These are phyloP conservation scores for Pseudogymnoascus sp. DNA, from an alignment of 2,329 filamentous ascomycete species.

Conservation along the genomic window DNA sequence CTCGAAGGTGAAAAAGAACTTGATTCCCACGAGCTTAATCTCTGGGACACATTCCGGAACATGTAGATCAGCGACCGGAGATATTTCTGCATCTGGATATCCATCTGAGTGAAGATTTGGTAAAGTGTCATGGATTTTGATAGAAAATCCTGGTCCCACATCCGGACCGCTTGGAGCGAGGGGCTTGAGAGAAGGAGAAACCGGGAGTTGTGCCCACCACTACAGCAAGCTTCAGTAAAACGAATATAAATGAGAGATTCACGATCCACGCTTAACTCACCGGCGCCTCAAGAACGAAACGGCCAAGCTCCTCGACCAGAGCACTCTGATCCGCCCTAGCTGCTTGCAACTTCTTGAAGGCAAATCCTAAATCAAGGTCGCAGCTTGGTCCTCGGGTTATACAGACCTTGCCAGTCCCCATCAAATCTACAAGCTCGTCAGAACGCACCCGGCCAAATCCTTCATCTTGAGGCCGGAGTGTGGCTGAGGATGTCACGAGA, in stretches of 20 bases:
- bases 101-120: neutral
- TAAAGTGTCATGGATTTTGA: conserved; percentile 17
- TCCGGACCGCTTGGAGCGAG: neutral
- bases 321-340: neutral
- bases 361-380: neutral
- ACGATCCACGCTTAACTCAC: neutral
- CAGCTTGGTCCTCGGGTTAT: neutral
- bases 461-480: neutral
- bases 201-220: conserved; percentile 21
- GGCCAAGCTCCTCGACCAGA: neutral
- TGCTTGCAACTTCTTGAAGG: neutral
- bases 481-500: neutral
- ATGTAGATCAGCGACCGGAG: conserved; percentile 12
- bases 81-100: neutral
- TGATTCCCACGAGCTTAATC: conserved; percentile 17
- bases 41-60: conserved; percentile 15
- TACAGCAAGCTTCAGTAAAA: conserved; percentile 8
- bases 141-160: conserved; percentile 11
- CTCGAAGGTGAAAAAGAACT: conserved; percentile 18
- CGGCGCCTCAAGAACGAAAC: neutral
- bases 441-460: neutral
- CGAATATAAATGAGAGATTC: neutral
- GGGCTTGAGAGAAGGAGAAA: conserved; percentile 17
- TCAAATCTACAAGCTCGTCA: neutral
- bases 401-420: neutral